These are phyloP conservation scores for Thielaviopsis cerberus DNA, from an alignment of 2,329 filamentous ascomycete species.

Conservation along the genomic window DNA sequence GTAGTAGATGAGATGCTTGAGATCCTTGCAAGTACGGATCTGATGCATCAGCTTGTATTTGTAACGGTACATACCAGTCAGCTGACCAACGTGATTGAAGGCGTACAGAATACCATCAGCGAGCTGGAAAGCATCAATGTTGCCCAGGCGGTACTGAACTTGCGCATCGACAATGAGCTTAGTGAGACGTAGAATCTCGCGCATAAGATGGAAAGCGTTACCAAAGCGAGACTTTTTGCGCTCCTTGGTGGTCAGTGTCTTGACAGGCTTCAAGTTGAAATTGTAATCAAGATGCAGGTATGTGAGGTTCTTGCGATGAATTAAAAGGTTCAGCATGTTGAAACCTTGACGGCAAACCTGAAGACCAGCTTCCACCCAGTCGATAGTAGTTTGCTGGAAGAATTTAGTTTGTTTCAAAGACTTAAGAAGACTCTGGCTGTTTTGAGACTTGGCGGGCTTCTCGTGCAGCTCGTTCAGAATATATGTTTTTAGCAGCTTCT, in stretches of 20 bases:
- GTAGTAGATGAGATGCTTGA: conserved; percentile 98
- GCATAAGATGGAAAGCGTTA: conserved; percentile 98
- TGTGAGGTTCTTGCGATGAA: conserved; percentile 94
- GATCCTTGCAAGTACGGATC: conserved; percentile 93
- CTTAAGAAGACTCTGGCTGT: conserved; percentile 77
- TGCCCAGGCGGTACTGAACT: conserved; percentile 90
- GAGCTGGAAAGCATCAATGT: conserved; percentile 96
- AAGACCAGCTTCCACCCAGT: conserved; percentile 96
- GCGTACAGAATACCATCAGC: conserved; percentile 98
- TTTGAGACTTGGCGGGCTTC: conserved; percentile 85
- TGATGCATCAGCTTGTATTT: conserved; percentile 99
- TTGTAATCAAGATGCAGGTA: conserved; percentile 98
- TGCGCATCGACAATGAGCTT: conserved; percentile 98
- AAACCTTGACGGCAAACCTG: conserved; percentile 97
- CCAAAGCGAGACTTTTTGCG: conserved; percentile 98
- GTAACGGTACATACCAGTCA: conserved; percentile 99
- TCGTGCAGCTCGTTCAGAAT: conserved; percentile 95
- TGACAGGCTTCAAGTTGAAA: conserved; percentile 97
- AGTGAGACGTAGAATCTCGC: conserved; percentile 84
- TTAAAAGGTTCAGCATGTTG: conserved; percentile 96
- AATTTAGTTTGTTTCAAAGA: conserved; percentile 94
- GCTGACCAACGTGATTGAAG: conserved; percentile 95
- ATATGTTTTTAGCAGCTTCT: conserved; percentile 89
- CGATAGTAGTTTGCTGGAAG: conserved; percentile 97
- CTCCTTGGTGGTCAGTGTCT: conserved; percentile 95